Conservation (phyloP, 768 basidiomycete species). For the Obba rivulosa region DNA sequence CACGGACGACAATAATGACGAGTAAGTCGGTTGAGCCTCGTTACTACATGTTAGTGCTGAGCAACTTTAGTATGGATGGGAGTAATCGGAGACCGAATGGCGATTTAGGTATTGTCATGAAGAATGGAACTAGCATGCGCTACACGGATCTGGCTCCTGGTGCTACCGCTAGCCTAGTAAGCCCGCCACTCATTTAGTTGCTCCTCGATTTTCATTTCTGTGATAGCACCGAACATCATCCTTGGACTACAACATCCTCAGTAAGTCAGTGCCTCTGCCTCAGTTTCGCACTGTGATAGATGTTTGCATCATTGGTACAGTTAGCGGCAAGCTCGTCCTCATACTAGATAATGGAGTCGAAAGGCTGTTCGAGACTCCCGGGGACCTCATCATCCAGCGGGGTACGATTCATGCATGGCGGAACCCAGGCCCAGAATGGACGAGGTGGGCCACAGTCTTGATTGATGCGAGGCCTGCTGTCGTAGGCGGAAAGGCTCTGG, state of each 20-base stretch:
- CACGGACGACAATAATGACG: slow-evolving; percentile 48
- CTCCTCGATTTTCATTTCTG: slow-evolving; percentile 21
- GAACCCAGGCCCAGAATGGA: slow-evolving; percentile 47
- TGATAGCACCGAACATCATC: slow-evolving; percentile 43
- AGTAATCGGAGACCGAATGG: slow-evolving; percentile 33
- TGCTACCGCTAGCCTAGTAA: slow-evolving; percentile 42
- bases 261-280: too few species aligned
- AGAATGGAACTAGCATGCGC: slow-evolving; percentile 41
- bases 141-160: slow-evolving; percentile 55
- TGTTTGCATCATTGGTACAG: slow-evolving; percentile 22
- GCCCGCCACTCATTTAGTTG: slow-evolving; percentile 2
- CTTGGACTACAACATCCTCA: slow-evolving; percentile 56
- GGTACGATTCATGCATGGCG: slow-evolving; percentile 60
- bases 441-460: slow-evolving; percentile 47
- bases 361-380: slow-evolving; percentile 46
- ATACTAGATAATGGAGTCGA: slow-evolving; percentile 53
- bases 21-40: slow-evolving; percentile 22
- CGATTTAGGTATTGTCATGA: slow-evolving; percentile 38
- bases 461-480: slow-evolving; percentile 51
- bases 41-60: not conserved
- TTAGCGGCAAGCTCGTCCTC: slow-evolving; percentile 50
- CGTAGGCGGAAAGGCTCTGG: slow-evolving; percentile 37
- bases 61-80: slow-evolving; percentile 43
- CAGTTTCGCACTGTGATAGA: too few species aligned
- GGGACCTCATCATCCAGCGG: slow-evolving; percentile 51